These are phyloP conservation scores for Coniochaeta hoffmannii DNA, from an alignment of 2,329 filamentous ascomycete genomes.

Conservation along the genomic window DNA sequence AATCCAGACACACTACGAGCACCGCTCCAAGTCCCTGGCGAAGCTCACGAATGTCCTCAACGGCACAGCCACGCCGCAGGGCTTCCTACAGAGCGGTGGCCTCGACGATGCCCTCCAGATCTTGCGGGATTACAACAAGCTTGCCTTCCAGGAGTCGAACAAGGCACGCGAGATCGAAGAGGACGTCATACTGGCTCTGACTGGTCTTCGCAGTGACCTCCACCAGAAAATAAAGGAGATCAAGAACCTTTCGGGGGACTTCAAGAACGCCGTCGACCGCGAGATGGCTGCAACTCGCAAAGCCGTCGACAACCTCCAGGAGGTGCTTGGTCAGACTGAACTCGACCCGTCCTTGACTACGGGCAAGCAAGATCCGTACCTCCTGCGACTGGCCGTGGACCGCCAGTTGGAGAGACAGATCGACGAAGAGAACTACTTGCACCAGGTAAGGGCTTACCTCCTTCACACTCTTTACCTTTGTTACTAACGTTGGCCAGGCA, in stretches of 20 bases:
- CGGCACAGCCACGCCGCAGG: constrained; percentile 65
- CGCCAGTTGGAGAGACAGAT: constrained; percentile 87
- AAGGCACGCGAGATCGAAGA: constrained; percentile 87
- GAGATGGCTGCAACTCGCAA: constrained; percentile 82
- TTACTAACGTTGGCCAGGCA: constrained; percentile 46
- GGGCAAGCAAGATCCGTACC: constrained; percentile 87
- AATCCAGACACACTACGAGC: constrained; percentile 82
- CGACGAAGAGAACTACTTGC: constrained; percentile 94
- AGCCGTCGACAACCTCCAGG: constrained; percentile 73
- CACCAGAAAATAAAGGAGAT: constrained; percentile 98
- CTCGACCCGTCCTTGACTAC: constrained; percentile 66
- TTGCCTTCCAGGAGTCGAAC: constrained; percentile 69
- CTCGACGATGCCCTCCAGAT: constrained; percentile 80
- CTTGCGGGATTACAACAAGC: constrained; percentile 74
- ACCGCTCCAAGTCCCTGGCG: constrained; percentile 70
- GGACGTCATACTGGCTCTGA: constrained; percentile 83
- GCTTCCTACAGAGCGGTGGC: constrained; percentile 75
- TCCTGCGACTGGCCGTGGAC: constrained; percentile 79
- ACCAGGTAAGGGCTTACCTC: constrained; percentile 50
- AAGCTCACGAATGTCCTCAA: constrained; percentile 81
- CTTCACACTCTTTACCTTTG: not conserved
- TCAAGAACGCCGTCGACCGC: constrained; percentile 94
- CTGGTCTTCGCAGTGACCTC: constrained; percentile 77
- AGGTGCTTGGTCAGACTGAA: constrained; percentile 72
- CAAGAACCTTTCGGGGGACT: constrained; percentile 85